These are phyloP conservation scores for Nemania sp. DNA, from an alignment of 2,329 filamentous ascomycete species.

Conservation along the genomic window DNA sequence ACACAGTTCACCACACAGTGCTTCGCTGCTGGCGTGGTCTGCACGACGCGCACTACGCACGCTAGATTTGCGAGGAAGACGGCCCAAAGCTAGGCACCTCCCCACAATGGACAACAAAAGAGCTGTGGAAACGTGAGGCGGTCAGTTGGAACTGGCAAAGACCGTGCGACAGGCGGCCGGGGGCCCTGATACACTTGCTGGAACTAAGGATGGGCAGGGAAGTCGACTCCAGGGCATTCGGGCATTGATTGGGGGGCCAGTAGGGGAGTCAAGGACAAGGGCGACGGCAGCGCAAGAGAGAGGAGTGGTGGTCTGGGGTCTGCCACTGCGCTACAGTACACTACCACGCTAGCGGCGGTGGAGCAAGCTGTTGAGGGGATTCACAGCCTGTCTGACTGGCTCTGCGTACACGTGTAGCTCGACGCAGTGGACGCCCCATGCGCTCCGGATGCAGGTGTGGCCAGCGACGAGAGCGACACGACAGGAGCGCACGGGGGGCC, in stretches of 20 bases:
- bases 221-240: conserved; percentile 9
- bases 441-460: conserved; percentile 39
- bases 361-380: conserved; percentile 21
- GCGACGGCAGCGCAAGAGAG: conserved; percentile 27
- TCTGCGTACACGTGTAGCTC: conserved; percentile 25
- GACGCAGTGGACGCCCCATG: conserved; percentile 32
- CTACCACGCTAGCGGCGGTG: conserved; percentile 23
- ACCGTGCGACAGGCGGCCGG: conserved; percentile 14
- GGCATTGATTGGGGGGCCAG: not conserved
- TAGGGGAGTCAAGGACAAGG: conserved; percentile 26
- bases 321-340: too few relatives aligned
- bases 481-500: conserved; percentile 35
- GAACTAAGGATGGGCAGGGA: conserved; percentile 10
- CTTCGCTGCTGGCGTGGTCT: conserved; percentile 12
- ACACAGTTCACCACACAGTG: conserved; percentile 26
- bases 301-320: conserved; percentile 17
- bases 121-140: conserved; percentile 34
- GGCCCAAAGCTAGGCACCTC: conserved; percentile 12
- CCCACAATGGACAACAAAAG: conserved; percentile 26
- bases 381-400: conserved; percentile 16
- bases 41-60: conserved; percentile 11
- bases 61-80: conserved; percentile 16
- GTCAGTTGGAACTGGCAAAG: conserved; percentile 34
- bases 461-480: conserved; percentile 40
- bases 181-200: conserved; percentile 12